A percentile compares a stretch with the other conserved stretches of the same genome.
These are phyloP conservation scores for Helenozyma rhizophorensis DNA, from an alignment of 805 yeast species.

Conservation along the genomic window DNA sequence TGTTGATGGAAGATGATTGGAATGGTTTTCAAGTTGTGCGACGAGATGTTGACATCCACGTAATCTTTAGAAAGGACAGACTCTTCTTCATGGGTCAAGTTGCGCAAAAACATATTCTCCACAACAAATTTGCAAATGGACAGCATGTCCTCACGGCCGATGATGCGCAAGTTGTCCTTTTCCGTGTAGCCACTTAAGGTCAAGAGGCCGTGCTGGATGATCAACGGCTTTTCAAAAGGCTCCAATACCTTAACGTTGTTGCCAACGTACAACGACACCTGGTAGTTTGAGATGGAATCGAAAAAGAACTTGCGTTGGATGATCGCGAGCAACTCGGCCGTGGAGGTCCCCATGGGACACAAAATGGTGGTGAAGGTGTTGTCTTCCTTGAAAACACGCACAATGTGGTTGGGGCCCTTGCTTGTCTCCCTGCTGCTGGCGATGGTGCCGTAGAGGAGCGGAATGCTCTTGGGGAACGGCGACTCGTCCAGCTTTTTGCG, in stretches of 20 bases:
- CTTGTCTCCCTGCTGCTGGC: constrained; percentile 4
- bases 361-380: constrained; percentile 82
- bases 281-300: constrained; percentile 66
- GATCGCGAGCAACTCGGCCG: constrained; percentile 64
- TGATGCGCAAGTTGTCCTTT: constrained; percentile 67
- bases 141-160: constrained; percentile 81
- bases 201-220: constrained; percentile 69
- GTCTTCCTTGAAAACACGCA: constrained; percentile 78
- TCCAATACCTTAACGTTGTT: constrained; percentile 70
- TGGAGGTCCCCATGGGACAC: constrained; percentile 73
- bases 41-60: constrained; percentile 66
- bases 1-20: constrained; percentile 79
- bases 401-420: constrained; percentile 40
- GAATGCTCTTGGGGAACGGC: constrained; percentile 17
- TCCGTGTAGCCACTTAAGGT: constrained; percentile 74
- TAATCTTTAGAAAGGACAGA: constrained; percentile 60
- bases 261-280: constrained; percentile 71
- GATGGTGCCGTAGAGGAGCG: constrained; percentile 29
- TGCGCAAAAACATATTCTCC: constrained; percentile 57
- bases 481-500: constrained; percentile 8
- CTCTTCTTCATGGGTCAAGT: constrained; percentile 65
- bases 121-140: constrained; percentile 78
- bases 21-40: constrained; percentile 73
- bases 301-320: constrained; percentile 76
- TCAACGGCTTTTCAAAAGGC: constrained; percentile 69